Percentiles rank a stretch among this genome's conserved stretches.
phyloP scores from a whole-genome alignment of 148 eudicot genomes.

The Hydrangea macrophylla region DNA sequence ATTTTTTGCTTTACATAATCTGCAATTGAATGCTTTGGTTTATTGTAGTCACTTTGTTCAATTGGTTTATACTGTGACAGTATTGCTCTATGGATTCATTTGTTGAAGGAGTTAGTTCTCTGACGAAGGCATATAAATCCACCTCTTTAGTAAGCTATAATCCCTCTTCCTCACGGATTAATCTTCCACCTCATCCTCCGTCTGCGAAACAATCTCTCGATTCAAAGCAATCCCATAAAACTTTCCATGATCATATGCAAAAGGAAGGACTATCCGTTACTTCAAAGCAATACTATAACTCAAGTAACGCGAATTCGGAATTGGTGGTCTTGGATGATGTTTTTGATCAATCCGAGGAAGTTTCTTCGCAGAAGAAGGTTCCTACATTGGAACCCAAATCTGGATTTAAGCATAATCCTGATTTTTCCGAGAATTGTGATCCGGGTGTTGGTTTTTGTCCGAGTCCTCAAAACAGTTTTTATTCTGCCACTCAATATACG shows the following conservation, averaged over 20 bases:
- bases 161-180: conserved; percentile 23
- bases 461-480: conserved; percentile 75
- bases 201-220: conserved; percentile 12
- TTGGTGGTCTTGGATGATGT: conserved; percentile 9
- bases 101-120: conserved; percentile 40
- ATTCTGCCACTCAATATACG: conserved; percentile 58
- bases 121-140: conserved; percentile 23
- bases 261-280: conserved; percentile 11
- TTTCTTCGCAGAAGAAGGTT: conserved; percentile 27
- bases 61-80: conserved; percentile 29
- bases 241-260: conserved; percentile 12
- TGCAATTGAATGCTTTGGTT: not conserved
- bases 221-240: conserved; percentile 25
- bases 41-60: conserved; percentile 26
- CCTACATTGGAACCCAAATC: conserved; percentile 31
- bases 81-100: conserved; percentile 33
- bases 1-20: conserved; percentile 20
- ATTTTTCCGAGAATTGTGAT: conserved; percentile 29
- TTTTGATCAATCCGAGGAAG: conserved; percentile 28
- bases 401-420: conserved; percentile 26
- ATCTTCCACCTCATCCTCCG: conserved; percentile 23
- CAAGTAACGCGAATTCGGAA: conserved; percentile 31
- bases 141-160: conserved; percentile 11
- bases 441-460: conserved; percentile 39
- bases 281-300: not conserved